A percentile compares a stretch with the other conserved stretches of the same genome.
Evolutionary conservation across 306 rosid genomes (phyloP).

Genomic region (Pterocarpus santalinus): DNA sequence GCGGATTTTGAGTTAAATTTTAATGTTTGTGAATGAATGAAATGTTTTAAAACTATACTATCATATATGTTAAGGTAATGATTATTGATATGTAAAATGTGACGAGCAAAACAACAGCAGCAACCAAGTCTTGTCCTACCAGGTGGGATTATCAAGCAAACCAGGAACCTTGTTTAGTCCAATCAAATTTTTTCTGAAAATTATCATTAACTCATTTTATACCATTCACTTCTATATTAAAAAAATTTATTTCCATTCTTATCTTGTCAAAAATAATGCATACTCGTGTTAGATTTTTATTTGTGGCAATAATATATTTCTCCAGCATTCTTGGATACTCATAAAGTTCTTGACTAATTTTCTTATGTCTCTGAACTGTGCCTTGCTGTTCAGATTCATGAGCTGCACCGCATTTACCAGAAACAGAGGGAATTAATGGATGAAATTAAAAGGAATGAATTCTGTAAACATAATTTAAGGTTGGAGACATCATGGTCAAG

Average conservation of each 20-base stretch:
- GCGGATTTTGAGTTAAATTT: conserved; percentile 1
- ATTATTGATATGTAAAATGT: background rate
- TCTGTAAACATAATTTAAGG: conserved; percentile 43
- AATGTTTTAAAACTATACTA: background rate
- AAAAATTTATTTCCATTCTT: conserved; percentile 1
- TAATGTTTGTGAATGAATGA: conserved; percentile 2
- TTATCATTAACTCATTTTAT: too few species aligned
- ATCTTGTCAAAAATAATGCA: background rate
- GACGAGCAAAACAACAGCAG: background rate
- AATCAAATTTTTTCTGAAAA: too few species aligned
- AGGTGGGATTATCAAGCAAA: too few species aligned
- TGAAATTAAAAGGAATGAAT: conserved; percentile 62
- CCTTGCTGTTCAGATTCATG: conserved; percentile 67
- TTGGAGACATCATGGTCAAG: conserved; percentile 56
- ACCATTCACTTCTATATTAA: too few species aligned
- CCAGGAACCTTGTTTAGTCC: conserved; percentile 20
- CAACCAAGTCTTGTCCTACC: too few species aligned
- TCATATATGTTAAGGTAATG: background rate
- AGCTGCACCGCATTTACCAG: conserved; percentile 81
- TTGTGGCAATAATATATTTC: conserved; percentile 25
- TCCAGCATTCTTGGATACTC: conserved; percentile 20
- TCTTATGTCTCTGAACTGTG: conserved; percentile 22
- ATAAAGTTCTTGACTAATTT: conserved; percentile 8
- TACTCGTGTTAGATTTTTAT: conserved; percentile 34
- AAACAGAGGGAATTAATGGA: conserved; percentile 79